Evolutionary conservation across 1,139 yeast species (phyloP), one percentile per base, ranked within the genome.

Genomic region (Pichia sp.): DNA sequence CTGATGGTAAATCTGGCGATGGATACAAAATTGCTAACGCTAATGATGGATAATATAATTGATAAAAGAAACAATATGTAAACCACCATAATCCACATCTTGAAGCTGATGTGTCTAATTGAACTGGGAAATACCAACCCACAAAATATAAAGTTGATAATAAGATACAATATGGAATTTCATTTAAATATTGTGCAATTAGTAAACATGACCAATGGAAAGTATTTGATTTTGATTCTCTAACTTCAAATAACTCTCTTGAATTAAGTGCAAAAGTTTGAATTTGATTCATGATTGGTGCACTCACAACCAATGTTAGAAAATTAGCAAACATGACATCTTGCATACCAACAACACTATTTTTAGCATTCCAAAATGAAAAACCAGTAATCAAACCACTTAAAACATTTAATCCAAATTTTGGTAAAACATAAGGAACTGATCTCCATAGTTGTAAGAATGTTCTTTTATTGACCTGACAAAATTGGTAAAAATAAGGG

Each of bases 201-300:
- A 82, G 67, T 62, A 83, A 66, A 19, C 78, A 67, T n/a, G 82
- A 71, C 84, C 86, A 83, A 59, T 80, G 84, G 67, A 78, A 83
- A 54, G 84, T 81, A 60, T 80, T 81, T 8, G 86, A 80, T 54
- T 78, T 76, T 44, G 80, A 75, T 62, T 83, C 88, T 63, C 87
- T 73, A 13, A 78, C 81, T 65, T 82, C 86, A 60, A 66, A 82
- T 44, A 81, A 65, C 52, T 79, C 83, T 61, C 85, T 72, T 8
- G 80, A 71, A 18, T 68, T 70, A 52, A 78, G 72, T 11, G 83
- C 82, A 62, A 73, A 72, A 42, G 77, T 81, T 62, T 81, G 77
- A 66, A 77, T 73, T 67, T 81, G 84, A 63, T 80, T 78, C 52
- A 76, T 72, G 42, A 77, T 67, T 3, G 84, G 81, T 33, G 80